These are phyloP conservation scores for Pochonia chlamydosporia DNA, from an alignment of 2,329 filamentous ascomycete genomes.

Conservation along the genomic window DNA sequence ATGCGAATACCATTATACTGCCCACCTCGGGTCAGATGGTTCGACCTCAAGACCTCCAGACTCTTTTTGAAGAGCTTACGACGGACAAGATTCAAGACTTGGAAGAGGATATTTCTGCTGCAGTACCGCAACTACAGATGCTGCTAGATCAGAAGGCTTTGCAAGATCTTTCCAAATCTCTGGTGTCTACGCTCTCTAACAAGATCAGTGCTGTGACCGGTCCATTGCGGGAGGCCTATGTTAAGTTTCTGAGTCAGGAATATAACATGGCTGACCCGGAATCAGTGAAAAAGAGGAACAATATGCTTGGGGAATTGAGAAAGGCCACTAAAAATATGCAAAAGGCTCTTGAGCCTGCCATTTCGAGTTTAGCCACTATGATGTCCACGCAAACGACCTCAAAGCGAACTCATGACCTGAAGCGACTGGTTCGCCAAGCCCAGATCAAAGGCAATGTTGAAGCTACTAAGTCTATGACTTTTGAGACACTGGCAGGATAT, in stretches of 20 bases:
- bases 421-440: conserved; percentile 11
- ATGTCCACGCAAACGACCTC: conserved; percentile 13
- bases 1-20: conserved; percentile 7
- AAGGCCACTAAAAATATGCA: conserved; percentile 6
- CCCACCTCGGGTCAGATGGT: conserved; percentile 4
- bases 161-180: conserved; percentile 5
- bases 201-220: conserved; percentile 2
- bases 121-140: conserved; percentile 10
- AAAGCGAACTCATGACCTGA: conserved; percentile 14
- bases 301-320: conserved; percentile 10
- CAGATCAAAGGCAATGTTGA: conserved; percentile 13
- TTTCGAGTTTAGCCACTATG: conserved; percentile 10
- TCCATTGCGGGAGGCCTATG: not conserved
- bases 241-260: conserved; percentile 4
- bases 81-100: conserved; percentile 5
- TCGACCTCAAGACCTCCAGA: conserved; percentile 1
- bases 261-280: conserved; percentile 1
- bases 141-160: conserved; percentile 10
- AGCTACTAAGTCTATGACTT: conserved; percentile 12
- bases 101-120: conserved; percentile 11
- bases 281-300: conserved; percentile 4
- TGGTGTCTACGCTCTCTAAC: conserved; percentile 4
- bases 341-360: conserved; percentile 8
- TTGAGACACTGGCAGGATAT: conserved; percentile 11
- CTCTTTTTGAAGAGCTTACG: conserved; percentile 5